Evolutionary conservation across 495 filamentous ascomycete genomes (phyloP).

Genomic region (Penicillium bovifimosum): DNA sequence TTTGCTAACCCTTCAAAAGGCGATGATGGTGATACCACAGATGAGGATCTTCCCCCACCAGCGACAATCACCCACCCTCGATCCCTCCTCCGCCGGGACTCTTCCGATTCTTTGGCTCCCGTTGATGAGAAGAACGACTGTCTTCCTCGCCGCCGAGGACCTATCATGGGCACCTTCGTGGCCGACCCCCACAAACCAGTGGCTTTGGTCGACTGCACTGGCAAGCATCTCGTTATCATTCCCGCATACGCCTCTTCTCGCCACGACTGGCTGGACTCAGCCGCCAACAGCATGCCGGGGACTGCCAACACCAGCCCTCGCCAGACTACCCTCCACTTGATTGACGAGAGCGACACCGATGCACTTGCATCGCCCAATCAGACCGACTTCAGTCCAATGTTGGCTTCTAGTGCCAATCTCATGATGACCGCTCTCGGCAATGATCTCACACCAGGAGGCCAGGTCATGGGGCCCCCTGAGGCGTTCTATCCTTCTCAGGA

Average conservation of each 20-base stretch:
- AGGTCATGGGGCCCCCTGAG: slow-evolving; percentile 66
- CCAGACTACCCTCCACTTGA: slow-evolving; percentile 41
- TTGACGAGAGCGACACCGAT: slow-evolving; percentile 50
- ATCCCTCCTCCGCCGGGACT: slow-evolving; percentile 52
- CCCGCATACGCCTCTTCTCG: slow-evolving; percentile 47
- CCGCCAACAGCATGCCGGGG: slow-evolving; percentile 45
- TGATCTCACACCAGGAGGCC: slow-evolving; percentile 54
- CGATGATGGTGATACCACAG: slow-evolving; percentile 77
- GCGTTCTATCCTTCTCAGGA: slow-evolving; percentile 68
- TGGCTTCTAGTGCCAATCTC: slow-evolving; percentile 63
- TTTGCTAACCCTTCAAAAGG: slow-evolving; percentile 59
- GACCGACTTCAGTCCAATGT: slow-evolving; percentile 51
- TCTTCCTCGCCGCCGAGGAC: slow-evolving; percentile 48
- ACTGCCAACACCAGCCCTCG: slow-evolving; percentile 52
- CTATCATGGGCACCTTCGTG: slow-evolving; percentile 50
- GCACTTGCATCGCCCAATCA: slow-evolving; percentile 43
- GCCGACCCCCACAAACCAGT: slow-evolving; percentile 63
- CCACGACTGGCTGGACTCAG: slow-evolving; percentile 45
- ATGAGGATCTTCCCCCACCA: slow-evolving; percentile 65
- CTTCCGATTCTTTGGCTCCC: slow-evolving; percentile 41
- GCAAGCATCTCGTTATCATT: slow-evolving; percentile 67
- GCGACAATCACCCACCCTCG: slow-evolving; percentile 50
- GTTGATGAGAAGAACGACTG: slow-evolving; percentile 50
- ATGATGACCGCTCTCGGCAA: slow-evolving; percentile 68
- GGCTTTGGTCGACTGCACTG: slow-evolving; percentile 62